A percentile compares a stretch with the other conserved stretches of the same genome.
Conservation (phyloP, 2,329 filamentous ascomycete species). For the Fusarium proliferatum region DNA sequence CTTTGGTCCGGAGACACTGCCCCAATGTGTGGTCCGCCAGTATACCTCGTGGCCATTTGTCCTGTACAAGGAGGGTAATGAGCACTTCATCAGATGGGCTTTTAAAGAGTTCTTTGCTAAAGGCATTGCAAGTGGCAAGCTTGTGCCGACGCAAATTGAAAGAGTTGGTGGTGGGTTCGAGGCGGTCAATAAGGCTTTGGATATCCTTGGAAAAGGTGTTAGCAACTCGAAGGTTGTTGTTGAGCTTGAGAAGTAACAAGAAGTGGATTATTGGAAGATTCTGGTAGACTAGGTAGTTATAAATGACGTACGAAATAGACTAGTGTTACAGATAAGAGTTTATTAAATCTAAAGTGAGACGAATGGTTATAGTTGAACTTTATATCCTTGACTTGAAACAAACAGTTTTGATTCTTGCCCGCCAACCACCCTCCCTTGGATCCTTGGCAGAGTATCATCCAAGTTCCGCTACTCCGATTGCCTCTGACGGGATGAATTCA, state of each 20-base stretch:
- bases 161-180: background rate
- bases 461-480: background rate
- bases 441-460: rapidly evolving
- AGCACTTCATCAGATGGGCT: background rate
- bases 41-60: background rate
- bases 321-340: background rate
- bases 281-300: background rate
- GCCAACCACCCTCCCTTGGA: background rate
- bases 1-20: background rate
- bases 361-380: background rate
- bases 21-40: background rate
- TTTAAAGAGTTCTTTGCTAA: background rate
- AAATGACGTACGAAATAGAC: background rate
- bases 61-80: background rate
- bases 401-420: background rate
- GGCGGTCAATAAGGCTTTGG: background rate
- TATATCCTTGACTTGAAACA: background rate
- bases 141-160: background rate
- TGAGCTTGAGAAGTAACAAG: background rate
- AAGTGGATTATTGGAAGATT: rapidly evolving
- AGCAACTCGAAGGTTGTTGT: background rate
- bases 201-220: background rate
- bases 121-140: background rate
- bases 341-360: no score
- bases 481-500: background rate